Evolutionary conservation across 1,139 yeast species (phyloP).

Genomic region (Sugiyamaella japonica): DNA sequence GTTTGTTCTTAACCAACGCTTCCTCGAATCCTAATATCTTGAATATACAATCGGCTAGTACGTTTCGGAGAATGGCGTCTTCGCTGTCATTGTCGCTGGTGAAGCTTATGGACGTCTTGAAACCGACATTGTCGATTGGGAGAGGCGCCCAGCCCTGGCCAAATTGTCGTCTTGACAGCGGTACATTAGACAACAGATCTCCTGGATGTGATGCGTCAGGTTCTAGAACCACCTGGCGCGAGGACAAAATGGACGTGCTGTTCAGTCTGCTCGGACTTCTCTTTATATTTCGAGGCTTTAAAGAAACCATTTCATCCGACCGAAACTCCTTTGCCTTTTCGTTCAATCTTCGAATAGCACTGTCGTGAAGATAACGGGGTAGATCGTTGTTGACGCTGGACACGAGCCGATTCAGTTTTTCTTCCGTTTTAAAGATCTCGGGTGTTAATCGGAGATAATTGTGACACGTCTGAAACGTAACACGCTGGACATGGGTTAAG

Average conservation of each 20-base stretch:
- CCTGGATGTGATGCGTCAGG: conserved; percentile 75
- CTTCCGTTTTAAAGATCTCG: conserved; percentile 78
- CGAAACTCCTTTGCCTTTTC: conserved; percentile 17
- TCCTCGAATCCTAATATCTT: conserved; percentile 60
- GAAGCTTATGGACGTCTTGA: conserved; percentile 38
- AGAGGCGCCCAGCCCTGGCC: conserved; percentile 22
- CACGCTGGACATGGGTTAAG: conserved; percentile 79
- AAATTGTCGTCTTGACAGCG: conserved; percentile 55
- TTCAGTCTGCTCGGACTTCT: conserved; percentile 9
- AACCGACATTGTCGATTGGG: conserved; percentile 11
- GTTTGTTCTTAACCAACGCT: conserved; percentile 18
- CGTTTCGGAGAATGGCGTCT: conserved; percentile 65
- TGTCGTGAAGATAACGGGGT: conserved; percentile 64
- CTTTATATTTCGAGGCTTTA: conserved; percentile 16
- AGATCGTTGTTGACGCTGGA: conserved; percentile 46
- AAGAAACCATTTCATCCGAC: conserved; percentile 13
- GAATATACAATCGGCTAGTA: conserved; percentile 76
- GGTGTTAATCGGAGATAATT: conserved; percentile 80
- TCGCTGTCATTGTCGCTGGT: conserved; percentile 75
- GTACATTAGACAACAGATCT: conserved; percentile 78
- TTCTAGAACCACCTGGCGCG: conserved; percentile 66
- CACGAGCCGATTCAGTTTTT: conserved; percentile 53
- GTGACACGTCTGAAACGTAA: conserved; percentile 88
- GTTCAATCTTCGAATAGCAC: conserved; percentile 51
- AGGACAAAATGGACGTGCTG: conserved; percentile 28